Evolutionary conservation across 1,139 yeast species (phyloP).

Genomic region (Wickerhamomyces sp.): DNA sequence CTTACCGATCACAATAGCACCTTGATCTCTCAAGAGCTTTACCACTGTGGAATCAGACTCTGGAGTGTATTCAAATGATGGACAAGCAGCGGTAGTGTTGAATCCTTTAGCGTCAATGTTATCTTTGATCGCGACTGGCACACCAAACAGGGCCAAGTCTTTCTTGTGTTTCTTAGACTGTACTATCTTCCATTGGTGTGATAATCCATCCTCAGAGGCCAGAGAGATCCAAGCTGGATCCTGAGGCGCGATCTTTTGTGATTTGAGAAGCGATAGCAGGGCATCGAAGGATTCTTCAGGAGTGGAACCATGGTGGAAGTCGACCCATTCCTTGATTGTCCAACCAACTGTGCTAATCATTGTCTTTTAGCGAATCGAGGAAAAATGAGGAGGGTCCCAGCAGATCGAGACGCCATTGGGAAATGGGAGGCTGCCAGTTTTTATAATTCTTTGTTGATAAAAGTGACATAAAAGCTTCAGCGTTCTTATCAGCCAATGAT

Average conservation of each 20-base stretch:
- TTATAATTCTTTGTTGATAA: background rate
- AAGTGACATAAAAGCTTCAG: background rate
- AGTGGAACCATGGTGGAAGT: slow-evolving; percentile 59
- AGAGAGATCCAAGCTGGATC: slow-evolving; percentile 93
- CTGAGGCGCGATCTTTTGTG: slow-evolving; percentile 40
- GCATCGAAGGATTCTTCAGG: slow-evolving; percentile 54
- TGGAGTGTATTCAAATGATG: slow-evolving; percentile 68
- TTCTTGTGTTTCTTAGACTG: slow-evolving; percentile 54
- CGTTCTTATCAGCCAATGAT: slow-evolving; percentile 2
- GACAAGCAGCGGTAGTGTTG: slow-evolving; percentile 93
- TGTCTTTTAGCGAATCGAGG: too few species aligned
- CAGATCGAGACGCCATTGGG: background rate
- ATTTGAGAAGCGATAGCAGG: slow-evolving; percentile 41
- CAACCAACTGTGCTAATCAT: slow-evolving; percentile 38
- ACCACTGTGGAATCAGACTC: slow-evolving; percentile 72
- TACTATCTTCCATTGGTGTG: slow-evolving; percentile 74
- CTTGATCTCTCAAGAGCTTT: slow-evolving; percentile 62
- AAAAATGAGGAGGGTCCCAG: background rate
- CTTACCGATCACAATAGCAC: slow-evolving; percentile 88
- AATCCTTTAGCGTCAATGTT: slow-evolving; percentile 84
- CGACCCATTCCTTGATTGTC: slow-evolving; percentile 68
- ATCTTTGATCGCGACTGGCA: slow-evolving; percentile 91
- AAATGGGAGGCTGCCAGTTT: background rate
- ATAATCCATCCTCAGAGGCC: slow-evolving; percentile 52
- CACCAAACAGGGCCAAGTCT: slow-evolving; percentile 59